phyloP scores from a whole-genome alignment of 2,329 filamentous ascomycete genomes.

The Gaeumannomyces tritici region DNA sequence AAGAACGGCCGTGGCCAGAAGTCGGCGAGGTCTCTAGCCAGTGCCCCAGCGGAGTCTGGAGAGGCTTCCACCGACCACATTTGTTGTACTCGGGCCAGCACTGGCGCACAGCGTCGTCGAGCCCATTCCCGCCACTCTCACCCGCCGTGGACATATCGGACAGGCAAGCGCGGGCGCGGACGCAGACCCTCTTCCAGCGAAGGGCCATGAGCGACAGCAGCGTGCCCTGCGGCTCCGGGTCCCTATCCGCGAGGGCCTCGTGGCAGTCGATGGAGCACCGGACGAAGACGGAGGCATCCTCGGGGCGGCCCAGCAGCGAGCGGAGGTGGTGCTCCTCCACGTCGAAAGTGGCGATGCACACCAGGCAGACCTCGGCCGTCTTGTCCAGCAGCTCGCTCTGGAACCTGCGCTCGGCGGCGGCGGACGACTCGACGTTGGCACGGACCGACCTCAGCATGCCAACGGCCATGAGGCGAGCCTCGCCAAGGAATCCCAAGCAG shows the following conservation, averaged over 20 bases:
- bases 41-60: neutral
- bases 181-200: slow-evolving; percentile 17
- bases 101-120: slow-evolving; percentile 16
- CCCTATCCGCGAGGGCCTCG: slow-evolving; percentile 12
- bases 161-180: slow-evolving; percentile 7
- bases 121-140: neutral
- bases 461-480: slow-evolving; percentile 22
- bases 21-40: slow-evolving; percentile 13
- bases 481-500: slow-evolving; percentile 21
- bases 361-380: slow-evolving; percentile 27
- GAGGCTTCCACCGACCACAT: slow-evolving; percentile 3
- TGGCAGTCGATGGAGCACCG: slow-evolving; percentile 26
- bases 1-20: neutral
- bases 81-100: slow-evolving; percentile 17
- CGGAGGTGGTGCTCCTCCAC: slow-evolving; percentile 22
- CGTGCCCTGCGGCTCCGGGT: neutral
- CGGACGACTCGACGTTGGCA: slow-evolving; percentile 13
- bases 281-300: slow-evolving; percentile 22
- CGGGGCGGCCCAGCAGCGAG: slow-evolving; percentile 13
- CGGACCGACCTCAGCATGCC: slow-evolving; percentile 28
- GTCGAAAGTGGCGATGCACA: slow-evolving; percentile 34
- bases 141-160: slow-evolving; percentile 10
- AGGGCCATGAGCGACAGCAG: slow-evolving; percentile 11
- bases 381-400: slow-evolving; percentile 20
- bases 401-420: slow-evolving; percentile 13